These are phyloP conservation scores for Macroventuria anomochaeta DNA, from an alignment of 2,329 filamentous ascomycete species.

Conservation along the genomic window DNA sequence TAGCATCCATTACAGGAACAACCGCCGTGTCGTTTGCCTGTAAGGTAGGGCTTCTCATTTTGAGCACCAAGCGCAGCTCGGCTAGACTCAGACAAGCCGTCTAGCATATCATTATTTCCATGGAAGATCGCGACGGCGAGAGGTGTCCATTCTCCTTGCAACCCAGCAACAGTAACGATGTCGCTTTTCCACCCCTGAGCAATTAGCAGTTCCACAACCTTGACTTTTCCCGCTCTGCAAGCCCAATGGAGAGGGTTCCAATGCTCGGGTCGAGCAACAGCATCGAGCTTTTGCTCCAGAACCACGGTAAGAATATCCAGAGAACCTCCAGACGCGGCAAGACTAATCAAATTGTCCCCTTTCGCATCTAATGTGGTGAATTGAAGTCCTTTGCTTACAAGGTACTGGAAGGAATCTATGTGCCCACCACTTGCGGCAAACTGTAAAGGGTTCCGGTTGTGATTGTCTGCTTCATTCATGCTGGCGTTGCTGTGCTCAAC, in stretches of 20 bases:
- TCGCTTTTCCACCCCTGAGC: background rate
- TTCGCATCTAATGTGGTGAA: background rate
- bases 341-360: constrained; percentile 8
- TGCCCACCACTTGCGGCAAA: constrained; percentile 4
- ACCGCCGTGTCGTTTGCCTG: background rate
- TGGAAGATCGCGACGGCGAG: constrained; percentile 21
- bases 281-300: too few relatives aligned
- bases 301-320: too few relatives aligned
- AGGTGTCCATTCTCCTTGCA: constrained; percentile 18
- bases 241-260: constrained; percentile 3
- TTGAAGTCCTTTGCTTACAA: background rate
- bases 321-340: constrained; percentile 15
- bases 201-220: constrained; percentile 10
- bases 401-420: background rate
- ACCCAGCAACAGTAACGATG: background rate
- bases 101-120: constrained; percentile 10
- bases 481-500: background rate
- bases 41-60: too few relatives aligned
- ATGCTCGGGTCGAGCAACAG: background rate
- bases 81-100: constrained; percentile 1
- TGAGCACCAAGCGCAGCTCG: background rate
- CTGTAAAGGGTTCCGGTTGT: constrained; percentile 2
- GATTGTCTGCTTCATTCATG: background rate
- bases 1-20: constrained; percentile 14
- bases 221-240: constrained; percentile 4